Evolutionary conservation across 1,284 basidiomycete species (phyloP), one percentile per base, ranked within the genome.

Genomic region (Papiliotrema nemorosa): DNA sequence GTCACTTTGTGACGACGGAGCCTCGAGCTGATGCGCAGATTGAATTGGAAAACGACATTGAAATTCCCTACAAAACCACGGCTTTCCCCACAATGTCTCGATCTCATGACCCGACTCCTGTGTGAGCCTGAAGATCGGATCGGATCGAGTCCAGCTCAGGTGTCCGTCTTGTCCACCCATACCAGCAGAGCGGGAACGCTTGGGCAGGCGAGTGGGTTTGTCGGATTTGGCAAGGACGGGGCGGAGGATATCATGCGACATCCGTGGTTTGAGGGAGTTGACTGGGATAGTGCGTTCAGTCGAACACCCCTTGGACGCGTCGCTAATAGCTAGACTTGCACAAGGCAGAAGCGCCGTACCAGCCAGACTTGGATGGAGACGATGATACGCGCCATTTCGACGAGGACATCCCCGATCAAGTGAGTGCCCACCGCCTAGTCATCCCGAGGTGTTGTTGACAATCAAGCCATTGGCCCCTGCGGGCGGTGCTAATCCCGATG

Each of bases 101-200:
- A 86, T 76, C 79, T 97, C 63, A 90, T 97, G 80, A 81, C 85
- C 59, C 82, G 84, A 55, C 80, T 97, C 18, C 81, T 97, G 29
- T 97, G 94, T 72, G 93, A 97, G 73, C 85, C 89, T 5, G 90
- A 94, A 74, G 91, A 97, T 69, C 83, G 93, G 29, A 79, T 98
- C 29, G 93, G 92, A 20, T 86, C 84, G 62, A 71, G 79, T 41
- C 74, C 78, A 34, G 48, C 55, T 18, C 53, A 43, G 29, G 39
- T 55, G 14, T 49, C 53, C 12, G 45, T 63, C n/a, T 42, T 60
- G 20, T 53, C 58, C 21, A 33, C 47, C 22, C 39, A 37, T 21
- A 50, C 18, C 1, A 31, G 37, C 40, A 41, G 34, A 36, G 48
- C 14, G 37, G 48, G 26, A 26, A 24, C 36, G 5, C 20, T 16